Evolutionary conservation across 129 eudicot species (phyloP), one percentile per base, ranked within the genome.

Genomic region (Centrapalus pauciflorus): DNA sequence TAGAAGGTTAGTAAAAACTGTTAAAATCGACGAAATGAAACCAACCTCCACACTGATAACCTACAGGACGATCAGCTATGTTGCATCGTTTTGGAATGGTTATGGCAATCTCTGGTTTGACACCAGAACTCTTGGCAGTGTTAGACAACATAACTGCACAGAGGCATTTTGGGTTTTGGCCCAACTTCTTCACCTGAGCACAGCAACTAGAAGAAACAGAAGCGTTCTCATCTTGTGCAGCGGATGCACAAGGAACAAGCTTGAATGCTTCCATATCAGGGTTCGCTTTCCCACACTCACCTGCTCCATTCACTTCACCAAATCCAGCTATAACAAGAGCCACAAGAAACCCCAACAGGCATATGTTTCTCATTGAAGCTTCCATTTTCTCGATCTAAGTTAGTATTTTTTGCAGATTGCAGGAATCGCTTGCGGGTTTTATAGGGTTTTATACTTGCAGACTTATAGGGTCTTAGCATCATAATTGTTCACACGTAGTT

Each of bases 141-240:
- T 85, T 67, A 4, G 98, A 91, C 24, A 91, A 82, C 96, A 91
- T 85, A 37, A 88, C 96, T 23, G 98, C 98, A 70, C 98, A 91
- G 14, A 91, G 81, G 55, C 98, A 91, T 48, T 50, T 70, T 2
- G 98, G 98, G 72, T 83, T 91, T 72, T 77, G 84, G 11, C 88
- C 98, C 55, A 91, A 21, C 55, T 67, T 77, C 83, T 91, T 75
- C 46, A 91, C 85, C 74, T 70, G 80, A 33, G 76, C 71, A 64
- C 98, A 91, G 66, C 98, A 91, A 61, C 65, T 63, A 27, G 68
- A 56, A 3, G 90, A 79, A 69, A 77, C 83, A 0, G 83, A 43
- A 0, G 90, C 84, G 1, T 67, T 56, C 30, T 70, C 73, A 70
- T 87, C 96, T 49, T 68, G 59, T n/a, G 90, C 96, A 41, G 98